These are phyloP conservation scores for Otatea glauca DNA, from an alignment of 176 grass and related monocot genomes.

Conservation along the genomic window DNA sequence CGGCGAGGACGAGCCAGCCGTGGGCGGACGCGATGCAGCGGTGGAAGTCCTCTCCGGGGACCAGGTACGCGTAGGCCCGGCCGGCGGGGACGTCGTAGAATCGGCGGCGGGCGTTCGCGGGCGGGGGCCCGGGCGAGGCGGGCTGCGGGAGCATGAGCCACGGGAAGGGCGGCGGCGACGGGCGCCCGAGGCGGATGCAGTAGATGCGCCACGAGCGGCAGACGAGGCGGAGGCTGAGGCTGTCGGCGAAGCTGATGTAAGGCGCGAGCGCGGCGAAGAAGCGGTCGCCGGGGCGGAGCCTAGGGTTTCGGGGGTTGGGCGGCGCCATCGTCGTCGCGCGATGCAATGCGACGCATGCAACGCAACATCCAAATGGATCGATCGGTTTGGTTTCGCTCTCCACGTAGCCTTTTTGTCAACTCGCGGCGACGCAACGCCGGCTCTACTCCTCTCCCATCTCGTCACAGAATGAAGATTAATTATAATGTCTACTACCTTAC, in stretches of 20 bases:
- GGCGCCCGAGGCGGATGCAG: conserved; percentile 32
- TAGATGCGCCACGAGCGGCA: conserved; percentile 35
- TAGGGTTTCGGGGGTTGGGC: not conserved
- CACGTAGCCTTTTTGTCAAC: too few species aligned
- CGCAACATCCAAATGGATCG: not conserved
- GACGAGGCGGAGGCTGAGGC: conserved; percentile 44
- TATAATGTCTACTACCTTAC: too few species aligned
- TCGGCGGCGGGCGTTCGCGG: conserved; percentile 19
- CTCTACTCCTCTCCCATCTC: too few species aligned
- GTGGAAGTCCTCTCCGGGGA: conserved; percentile 20
- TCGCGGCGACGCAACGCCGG: too few species aligned
- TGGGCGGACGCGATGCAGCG: conserved; percentile 42
- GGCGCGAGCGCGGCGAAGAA: conserved; percentile 38
- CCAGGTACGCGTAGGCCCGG: conserved; percentile 37
- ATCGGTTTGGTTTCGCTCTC: not conserved
- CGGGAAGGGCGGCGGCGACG: conserved; percentile 49
- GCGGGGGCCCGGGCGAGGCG: not conserved
- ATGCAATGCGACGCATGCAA: not conserved
- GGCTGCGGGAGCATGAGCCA: conserved; percentile 58
- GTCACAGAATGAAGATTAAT: too few species aligned
- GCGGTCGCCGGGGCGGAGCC: not conserved
- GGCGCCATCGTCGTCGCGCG: conserved; percentile 20
- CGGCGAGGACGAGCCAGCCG: conserved; percentile 53
- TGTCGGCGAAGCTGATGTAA: conserved; percentile 44
- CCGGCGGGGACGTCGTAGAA: conserved; percentile 58